These are phyloP conservation scores for Candida palmyrensis DNA, from an alignment of 805 yeast genomes.

Conservation along the genomic window DNA sequence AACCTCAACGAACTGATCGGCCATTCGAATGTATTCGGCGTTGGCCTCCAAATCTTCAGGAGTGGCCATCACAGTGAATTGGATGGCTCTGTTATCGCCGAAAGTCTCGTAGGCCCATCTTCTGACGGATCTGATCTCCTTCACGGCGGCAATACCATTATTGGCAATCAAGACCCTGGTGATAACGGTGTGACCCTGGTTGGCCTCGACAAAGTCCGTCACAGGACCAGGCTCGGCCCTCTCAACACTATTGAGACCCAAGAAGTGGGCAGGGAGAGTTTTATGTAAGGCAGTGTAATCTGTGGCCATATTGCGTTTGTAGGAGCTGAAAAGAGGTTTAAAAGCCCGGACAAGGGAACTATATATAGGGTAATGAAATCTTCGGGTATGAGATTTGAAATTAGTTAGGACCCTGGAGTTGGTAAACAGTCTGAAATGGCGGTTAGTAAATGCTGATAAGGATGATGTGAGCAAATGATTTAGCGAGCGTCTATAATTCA, in stretches of 20 bases:
- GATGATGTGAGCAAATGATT: too few species aligned
- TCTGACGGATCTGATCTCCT: conserved; percentile 94
- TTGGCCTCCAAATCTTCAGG: conserved; percentile 98
- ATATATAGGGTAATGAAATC: too few species aligned
- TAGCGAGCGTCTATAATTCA: too few species aligned
- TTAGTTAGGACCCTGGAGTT: too few species aligned
- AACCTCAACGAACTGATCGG: conserved; percentile 96
- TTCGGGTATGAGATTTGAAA: too few species aligned
- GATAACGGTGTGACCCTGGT: conserved; percentile 95
- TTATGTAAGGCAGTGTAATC: conserved; percentile 25
- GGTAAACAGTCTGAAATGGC: too few species aligned
- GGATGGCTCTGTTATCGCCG: conserved; percentile 89
- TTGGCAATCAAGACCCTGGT: conserved; percentile 88
- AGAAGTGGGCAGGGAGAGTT: conserved; percentile 64
- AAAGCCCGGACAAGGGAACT: too few species aligned
- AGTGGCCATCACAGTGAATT: conserved; percentile 97
- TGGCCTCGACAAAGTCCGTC: conserved; percentile 76
- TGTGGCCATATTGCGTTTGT: too few species aligned
- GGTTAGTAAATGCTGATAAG: too few species aligned
- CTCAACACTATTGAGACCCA: conserved; percentile 75
- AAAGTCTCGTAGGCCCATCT: conserved; percentile 99
- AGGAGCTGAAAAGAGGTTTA: too few species aligned
- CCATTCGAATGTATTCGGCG: conserved; percentile 98
- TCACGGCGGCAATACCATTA: conserved; percentile 99
- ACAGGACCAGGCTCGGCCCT: conserved; percentile 73